Evolutionary conservation across 257 asterid genomes (phyloP).

Genomic region (Cruciata laevipes): DNA sequence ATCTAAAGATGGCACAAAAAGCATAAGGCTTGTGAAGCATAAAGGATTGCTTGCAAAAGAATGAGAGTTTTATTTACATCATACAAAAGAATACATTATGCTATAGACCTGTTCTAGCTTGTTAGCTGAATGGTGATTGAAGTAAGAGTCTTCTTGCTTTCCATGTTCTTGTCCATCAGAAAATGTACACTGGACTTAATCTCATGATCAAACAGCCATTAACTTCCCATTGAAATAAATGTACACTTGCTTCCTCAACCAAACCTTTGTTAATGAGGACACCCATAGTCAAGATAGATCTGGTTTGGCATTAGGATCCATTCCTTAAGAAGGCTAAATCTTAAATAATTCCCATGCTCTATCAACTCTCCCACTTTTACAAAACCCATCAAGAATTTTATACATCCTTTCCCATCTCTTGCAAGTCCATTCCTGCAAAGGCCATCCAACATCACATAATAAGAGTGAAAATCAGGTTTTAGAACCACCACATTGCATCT

Average conservation of each 20-base stretch:
- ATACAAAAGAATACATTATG: too few relatives aligned
- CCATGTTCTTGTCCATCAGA: too few relatives aligned
- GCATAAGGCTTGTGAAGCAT: too few relatives aligned
- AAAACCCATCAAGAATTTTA: background rate
- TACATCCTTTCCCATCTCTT: background rate
- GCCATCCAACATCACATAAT: background rate
- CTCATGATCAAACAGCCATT: background rate
- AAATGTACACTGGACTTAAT: background rate
- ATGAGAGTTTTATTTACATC: too few relatives aligned
- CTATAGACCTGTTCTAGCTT: too few relatives aligned
- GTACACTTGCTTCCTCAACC: background rate
- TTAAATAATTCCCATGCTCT: background rate
- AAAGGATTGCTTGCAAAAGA: too few relatives aligned
- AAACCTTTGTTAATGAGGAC: background rate
- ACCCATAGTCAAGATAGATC: background rate
- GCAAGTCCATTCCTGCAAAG: background rate
- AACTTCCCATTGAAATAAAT: background rate
- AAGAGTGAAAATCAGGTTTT: background rate
- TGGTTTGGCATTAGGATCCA: background rate
- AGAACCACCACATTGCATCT: background rate
- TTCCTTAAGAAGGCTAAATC: background rate
- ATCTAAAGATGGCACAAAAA: too few relatives aligned
- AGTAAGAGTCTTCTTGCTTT: too few relatives aligned
- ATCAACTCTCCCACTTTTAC: background rate
- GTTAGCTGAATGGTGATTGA: too few relatives aligned